Evolutionary conservation across 257 asterid genomes (phyloP).

Genomic region (Fraxinus quadrangulata): DNA sequence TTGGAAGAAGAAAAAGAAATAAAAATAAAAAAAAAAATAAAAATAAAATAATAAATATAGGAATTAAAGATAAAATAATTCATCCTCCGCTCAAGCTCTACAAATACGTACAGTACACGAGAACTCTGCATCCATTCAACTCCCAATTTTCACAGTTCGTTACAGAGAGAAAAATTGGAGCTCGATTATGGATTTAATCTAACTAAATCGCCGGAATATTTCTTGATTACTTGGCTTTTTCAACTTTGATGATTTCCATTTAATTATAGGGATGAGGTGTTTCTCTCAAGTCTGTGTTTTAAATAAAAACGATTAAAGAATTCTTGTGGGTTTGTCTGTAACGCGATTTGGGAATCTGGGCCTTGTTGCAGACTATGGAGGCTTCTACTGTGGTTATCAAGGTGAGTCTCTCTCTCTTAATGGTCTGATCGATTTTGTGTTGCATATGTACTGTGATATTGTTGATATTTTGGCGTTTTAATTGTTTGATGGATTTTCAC

Average conservation of each 20-base stretch:
- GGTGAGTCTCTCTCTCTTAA: slow-evolving; percentile 32
- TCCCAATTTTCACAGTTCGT: too few species aligned
- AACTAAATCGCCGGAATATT: background rate
- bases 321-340: slow-evolving; percentile 36
- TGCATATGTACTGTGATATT: background rate
- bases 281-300: slow-evolving; percentile 1
- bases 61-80: too few species aligned
- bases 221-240: background rate
- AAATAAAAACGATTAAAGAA: background rate
- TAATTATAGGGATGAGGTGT: slow-evolving; percentile 27
- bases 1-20: too few species aligned
- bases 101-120: too few species aligned
- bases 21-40: too few species aligned
- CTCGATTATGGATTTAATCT: too few species aligned
- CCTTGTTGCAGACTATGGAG: slow-evolving; percentile 49
- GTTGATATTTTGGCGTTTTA: background rate
- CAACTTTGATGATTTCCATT: slow-evolving; percentile 19
- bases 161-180: too few species aligned
- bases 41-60: too few species aligned
- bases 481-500: background rate
- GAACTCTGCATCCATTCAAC: too few species aligned
- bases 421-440: background rate
- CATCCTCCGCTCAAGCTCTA: too few species aligned
- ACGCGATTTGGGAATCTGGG: slow-evolving; percentile 33
- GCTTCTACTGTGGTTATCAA: slow-evolving; percentile 59